Evolutionary conservation across 805 yeast genomes (phyloP).

Genomic region (Wickerhamomyces silvicola): DNA sequence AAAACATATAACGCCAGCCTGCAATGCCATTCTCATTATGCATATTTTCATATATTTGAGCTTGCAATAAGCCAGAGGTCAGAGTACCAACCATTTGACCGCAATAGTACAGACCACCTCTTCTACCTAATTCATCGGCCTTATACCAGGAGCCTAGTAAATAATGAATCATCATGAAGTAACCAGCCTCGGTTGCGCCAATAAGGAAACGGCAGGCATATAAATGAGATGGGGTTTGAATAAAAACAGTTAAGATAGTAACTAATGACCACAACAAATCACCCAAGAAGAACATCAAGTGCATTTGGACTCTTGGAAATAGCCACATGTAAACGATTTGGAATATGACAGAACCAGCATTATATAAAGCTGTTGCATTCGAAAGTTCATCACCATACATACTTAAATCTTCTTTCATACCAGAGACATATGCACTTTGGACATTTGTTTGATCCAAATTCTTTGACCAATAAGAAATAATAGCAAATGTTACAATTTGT

Average conservation of each 20-base stretch:
- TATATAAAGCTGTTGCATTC: constrained; percentile 50
- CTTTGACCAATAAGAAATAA: constrained; percentile 57
- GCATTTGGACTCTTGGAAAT: constrained; percentile 50
- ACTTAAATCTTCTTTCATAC: too few species aligned
- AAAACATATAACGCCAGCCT: constrained; percentile 65
- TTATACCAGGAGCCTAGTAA: constrained; percentile 55
- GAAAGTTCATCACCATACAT: constrained; percentile 65
- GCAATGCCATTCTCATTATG: constrained; percentile 37
- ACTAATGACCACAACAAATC: constrained; percentile 64
- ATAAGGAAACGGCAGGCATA: constrained; percentile 58
- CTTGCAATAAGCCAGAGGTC: constrained; percentile 52
- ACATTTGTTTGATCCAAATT: constrained; percentile 34
- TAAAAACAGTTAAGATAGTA: constrained; percentile 49
- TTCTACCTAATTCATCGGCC: constrained; percentile 50
- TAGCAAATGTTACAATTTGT: constrained; percentile 44
- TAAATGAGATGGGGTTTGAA: constrained; percentile 41
- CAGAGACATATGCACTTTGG: constrained; percentile 36
- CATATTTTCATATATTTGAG: constrained; percentile 36
- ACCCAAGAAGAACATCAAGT: constrained; percentile 38
- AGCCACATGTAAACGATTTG: constrained; percentile 61
- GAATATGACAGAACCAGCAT: constrained; percentile 56
- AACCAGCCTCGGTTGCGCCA: constrained; percentile 62
- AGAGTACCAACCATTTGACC: constrained; percentile 43
- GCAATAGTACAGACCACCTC: constrained; percentile 57
- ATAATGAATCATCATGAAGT: constrained; percentile 54